phyloP scores from a whole-genome alignment of 345 rosid genomes.

The Brassica cretica region DNA sequence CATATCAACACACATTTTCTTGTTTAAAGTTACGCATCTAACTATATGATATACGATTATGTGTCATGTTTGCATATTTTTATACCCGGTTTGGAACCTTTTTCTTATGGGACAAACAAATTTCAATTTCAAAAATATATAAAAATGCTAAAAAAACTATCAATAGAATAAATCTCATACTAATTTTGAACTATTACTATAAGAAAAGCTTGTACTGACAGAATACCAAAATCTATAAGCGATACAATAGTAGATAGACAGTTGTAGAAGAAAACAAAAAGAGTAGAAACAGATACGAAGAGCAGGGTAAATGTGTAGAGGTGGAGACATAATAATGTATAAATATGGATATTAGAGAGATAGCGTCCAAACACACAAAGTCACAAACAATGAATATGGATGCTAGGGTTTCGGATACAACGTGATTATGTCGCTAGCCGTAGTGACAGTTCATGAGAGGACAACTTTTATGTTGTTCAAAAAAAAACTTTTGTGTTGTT shows the following conservation, averaged over 20 bases:
- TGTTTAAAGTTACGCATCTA: no score
- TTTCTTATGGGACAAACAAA: not conserved
- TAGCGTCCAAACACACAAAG: slow-evolving; percentile 30
- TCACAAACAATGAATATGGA: slow-evolving; percentile 40
- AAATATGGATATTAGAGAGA: slow-evolving; percentile 13
- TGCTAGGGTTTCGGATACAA: slow-evolving; percentile 46
- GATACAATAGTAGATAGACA: slow-evolving; percentile 7
- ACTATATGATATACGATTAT: no score
- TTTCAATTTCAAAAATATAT: not conserved
- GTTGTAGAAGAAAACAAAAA: slow-evolving; percentile 28
- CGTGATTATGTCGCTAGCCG: slow-evolving; percentile 49
- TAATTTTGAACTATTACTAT: not conserved
- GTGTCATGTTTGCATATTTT: not conserved
- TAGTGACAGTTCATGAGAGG: slow-evolving; percentile 49
- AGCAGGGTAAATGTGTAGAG: not conserved
- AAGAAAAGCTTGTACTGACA: not conserved
- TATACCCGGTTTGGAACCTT: not conserved
- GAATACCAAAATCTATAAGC: not conserved
- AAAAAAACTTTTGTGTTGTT: no score
- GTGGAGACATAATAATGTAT: slow-evolving; percentile 29
- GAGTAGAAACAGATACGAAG: slow-evolving; percentile 5
- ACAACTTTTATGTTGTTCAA: slow-evolving; percentile 43
- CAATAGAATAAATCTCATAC: not conserved
- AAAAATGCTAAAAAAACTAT: not conserved
- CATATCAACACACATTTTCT: no score